Evolutionary conservation across 75 land plant species (phyloP).

Genomic region (Larix kaempferi): DNA sequence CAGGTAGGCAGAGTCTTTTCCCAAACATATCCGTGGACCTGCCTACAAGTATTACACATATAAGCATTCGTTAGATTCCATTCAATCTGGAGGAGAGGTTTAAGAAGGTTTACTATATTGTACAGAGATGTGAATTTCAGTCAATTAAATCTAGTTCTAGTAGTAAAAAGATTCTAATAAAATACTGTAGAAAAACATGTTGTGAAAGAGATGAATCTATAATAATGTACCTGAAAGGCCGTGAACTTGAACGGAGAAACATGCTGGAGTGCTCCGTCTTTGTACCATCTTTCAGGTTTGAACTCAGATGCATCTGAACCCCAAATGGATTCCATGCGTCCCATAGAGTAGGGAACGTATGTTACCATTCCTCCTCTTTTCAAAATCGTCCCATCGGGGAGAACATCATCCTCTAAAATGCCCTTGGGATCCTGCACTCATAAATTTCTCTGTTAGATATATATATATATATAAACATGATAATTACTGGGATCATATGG

Average conservation of each 20-base stretch:
- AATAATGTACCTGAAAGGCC: slow-evolving; percentile 62
- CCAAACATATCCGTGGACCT: slow-evolving; percentile 88
- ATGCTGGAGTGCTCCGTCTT: slow-evolving; percentile 57
- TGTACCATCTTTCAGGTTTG: slow-evolving; percentile 84
- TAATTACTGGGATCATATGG: too few species aligned
- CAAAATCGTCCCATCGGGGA: slow-evolving; percentile 86
- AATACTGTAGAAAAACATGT: too few species aligned
- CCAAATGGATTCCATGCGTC: slow-evolving; percentile 84
- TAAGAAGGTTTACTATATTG: too few species aligned
- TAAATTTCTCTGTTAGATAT: neutral
- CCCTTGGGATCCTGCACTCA: slow-evolving; percentile 72
- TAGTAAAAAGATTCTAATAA: too few species aligned
- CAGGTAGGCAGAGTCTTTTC: slow-evolving; percentile 89
- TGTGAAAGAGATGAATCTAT: neutral
- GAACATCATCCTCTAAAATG: slow-evolving; percentile 65
- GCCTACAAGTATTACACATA: slow-evolving; percentile 39
- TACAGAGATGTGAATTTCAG: neutral
- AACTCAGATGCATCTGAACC: slow-evolving; percentile 76
- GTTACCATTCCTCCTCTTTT: slow-evolving; percentile 77
- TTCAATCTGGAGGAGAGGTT: neutral
- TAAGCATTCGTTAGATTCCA: neutral
- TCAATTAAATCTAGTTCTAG: neutral
- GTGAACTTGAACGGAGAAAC: slow-evolving; percentile 94
- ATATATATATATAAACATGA: too few species aligned
- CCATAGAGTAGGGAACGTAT: slow-evolving; percentile 86